phyloP scores from a whole-genome alignment of 2,329 filamentous ascomycete species.

The Sporothrix dimorphospora region DNA sequence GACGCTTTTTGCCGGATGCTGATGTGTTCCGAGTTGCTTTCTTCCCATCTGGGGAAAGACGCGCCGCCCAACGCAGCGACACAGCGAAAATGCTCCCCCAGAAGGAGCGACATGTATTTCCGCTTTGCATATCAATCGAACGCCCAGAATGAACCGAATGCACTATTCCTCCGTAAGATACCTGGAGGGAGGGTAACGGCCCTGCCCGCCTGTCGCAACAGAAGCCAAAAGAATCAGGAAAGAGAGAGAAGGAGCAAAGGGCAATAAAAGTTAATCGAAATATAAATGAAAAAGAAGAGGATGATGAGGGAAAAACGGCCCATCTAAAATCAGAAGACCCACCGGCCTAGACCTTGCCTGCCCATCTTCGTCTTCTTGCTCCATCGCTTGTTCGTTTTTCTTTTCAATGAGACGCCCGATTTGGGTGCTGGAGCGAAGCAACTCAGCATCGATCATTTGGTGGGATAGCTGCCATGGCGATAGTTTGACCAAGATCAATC shows the following conservation, averaged over 20 bases:
- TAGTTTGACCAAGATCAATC: conserved; percentile 2
- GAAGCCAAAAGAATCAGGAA: neutral
- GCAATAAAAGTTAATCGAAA: neutral
- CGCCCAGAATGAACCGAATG: neutral
- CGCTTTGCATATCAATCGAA: neutral
- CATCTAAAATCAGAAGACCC: conserved; percentile 3
- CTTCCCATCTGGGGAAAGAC: neutral
- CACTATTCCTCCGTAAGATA: no score
- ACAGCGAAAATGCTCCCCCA: no score
- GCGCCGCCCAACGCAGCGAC: neutral
- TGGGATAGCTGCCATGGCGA: neutral
- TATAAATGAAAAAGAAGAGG: neutral
- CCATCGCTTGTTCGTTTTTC: neutral
- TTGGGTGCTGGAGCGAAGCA: neutral
- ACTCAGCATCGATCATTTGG: neutral
- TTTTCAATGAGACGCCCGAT: neutral
- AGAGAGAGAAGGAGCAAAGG: neutral
- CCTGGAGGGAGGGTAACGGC: neutral
- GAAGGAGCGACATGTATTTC: neutral
- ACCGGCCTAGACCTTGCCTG: neutral
- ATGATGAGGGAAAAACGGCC: neutral
- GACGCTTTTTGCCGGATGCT: neutral
- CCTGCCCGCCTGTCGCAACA: neutral
- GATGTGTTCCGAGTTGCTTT: neutral
- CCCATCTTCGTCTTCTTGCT: neutral